These are phyloP conservation scores for Cladorrhinum sp. DNA, from an alignment of 2,329 filamentous ascomycete species.

Conservation along the genomic window DNA sequence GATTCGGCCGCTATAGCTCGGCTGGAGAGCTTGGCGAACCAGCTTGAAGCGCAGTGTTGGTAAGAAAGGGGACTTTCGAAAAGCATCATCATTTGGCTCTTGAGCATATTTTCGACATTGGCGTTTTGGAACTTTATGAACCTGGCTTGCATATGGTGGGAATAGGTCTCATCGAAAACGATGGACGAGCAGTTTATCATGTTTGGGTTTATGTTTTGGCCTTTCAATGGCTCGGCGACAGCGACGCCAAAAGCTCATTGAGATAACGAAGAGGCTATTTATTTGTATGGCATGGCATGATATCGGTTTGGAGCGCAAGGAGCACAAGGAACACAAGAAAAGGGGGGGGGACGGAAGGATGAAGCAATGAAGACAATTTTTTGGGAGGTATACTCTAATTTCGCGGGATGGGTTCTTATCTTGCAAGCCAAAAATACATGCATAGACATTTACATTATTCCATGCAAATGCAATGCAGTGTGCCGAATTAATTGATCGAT, in stretches of 20 bases:
- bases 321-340: not conserved
- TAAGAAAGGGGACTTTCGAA: not conserved
- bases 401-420: not conserved
- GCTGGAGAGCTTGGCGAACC: slow-evolving; percentile 40
- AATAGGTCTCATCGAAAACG: not conserved
- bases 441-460: not conserved
- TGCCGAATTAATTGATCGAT: not conserved
- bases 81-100: not conserved
- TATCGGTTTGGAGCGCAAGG: not conserved
- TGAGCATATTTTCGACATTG: not conserved
- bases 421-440: not conserved
- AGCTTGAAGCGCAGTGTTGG: slow-evolving; percentile 31
- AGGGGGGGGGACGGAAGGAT: not conserved
- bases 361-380: too few relatives aligned
- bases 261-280: not conserved
- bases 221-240: not conserved
- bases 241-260: not conserved
- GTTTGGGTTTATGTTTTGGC: not conserved
- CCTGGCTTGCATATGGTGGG: not conserved
- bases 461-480: not conserved
- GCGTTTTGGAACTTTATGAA: not conserved
- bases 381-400: too few relatives aligned
- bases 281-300: not conserved
- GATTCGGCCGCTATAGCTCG: slow-evolving; percentile 36
- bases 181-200: not conserved